Conservation (phyloP, 257 asterid genomes). For the Coffea eugenioides region DNA sequence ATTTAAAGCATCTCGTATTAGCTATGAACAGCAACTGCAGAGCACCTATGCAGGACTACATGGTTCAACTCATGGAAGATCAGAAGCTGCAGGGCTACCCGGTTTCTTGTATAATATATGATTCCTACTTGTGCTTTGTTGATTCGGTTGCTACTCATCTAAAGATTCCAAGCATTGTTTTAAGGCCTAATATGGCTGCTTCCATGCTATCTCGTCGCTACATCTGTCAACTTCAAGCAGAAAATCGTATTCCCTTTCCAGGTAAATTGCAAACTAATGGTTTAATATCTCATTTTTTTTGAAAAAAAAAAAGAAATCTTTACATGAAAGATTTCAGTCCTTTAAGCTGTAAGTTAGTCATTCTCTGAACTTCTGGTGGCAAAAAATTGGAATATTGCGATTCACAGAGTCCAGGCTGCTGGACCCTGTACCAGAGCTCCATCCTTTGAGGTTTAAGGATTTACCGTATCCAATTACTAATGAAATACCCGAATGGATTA, state of each 20-base stretch:
- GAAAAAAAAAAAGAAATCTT: neutral
- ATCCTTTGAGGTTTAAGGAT: slow-evolving; percentile 34
- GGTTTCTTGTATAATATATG: slow-evolving; percentile 42
- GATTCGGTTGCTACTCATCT: slow-evolving; percentile 34
- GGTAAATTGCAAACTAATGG: slow-evolving; percentile 3
- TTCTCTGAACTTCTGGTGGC: neutral
- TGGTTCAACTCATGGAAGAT: slow-evolving; percentile 27
- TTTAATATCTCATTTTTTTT: neutral
- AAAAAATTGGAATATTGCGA: neutral
- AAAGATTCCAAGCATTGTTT: slow-evolving; percentile 41
- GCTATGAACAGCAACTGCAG: slow-evolving; percentile 29
- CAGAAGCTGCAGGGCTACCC: slow-evolving; percentile 5
- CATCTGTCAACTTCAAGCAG: slow-evolving; percentile 26
- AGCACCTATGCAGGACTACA: slow-evolving; percentile 22
- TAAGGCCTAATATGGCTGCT: slow-evolving; percentile 35
- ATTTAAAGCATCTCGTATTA: neutral
- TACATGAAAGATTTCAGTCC: neutral
- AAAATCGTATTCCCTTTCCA: slow-evolving; percentile 35
- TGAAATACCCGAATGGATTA: neutral
- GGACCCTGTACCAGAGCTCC: slow-evolving; percentile 28
- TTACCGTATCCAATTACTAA: neutral
- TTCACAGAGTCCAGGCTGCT: slow-evolving; percentile 34
- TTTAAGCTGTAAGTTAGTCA: neutral
- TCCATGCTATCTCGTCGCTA: slow-evolving; percentile 26
- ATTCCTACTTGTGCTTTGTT: slow-evolving; percentile 37